A percentile compares a stretch with the other conserved stretches of the same genome.
Conservation (phyloP, 768 basidiomycete species). For the Boletus subcaerulescens region DNA sequence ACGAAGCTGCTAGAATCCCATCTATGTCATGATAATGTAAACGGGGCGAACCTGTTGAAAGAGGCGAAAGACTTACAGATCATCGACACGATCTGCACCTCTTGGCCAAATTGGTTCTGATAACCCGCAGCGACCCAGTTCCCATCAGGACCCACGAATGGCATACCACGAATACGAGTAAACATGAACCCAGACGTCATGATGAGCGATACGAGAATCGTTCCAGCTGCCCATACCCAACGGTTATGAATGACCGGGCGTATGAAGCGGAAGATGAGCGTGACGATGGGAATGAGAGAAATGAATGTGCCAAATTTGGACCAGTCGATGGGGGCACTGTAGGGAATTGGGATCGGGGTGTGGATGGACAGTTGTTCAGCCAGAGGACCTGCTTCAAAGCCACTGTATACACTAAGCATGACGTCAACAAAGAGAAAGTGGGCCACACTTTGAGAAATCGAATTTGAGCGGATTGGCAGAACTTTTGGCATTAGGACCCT, state of each 20-base stretch:
- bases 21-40: conserved; percentile 47
- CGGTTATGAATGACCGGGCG: conserved; percentile 63
- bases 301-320: conserved; percentile 48
- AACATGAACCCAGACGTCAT: conserved; percentile 98
- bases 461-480: conserved; percentile 58
- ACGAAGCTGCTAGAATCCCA: conserved; percentile 72
- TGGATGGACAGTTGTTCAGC: conserved; percentile 70
- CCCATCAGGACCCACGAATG: conserved; percentile 61
- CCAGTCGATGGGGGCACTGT: conserved; percentile 76
- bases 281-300: conserved; percentile 44
- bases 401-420: conserved; percentile 45
- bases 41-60: background rate
- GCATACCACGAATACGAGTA: conserved; percentile 81
- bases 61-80: conserved; percentile 63
- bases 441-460: conserved; percentile 70
- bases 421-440: background rate
- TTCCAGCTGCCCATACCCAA: conserved; percentile 75
- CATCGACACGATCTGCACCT: conserved; percentile 81
- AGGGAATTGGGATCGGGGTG: conserved; percentile 80
- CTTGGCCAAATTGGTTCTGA: conserved; percentile 89
- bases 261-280: conserved; percentile 57
- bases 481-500: conserved; percentile 64
- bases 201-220: conserved; percentile 61
- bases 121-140: conserved; percentile 87
- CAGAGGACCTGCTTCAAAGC: conserved; percentile 76